Conservation (phyloP, 768 basidiomycete genomes). For the Termitomyces sp. region DNA sequence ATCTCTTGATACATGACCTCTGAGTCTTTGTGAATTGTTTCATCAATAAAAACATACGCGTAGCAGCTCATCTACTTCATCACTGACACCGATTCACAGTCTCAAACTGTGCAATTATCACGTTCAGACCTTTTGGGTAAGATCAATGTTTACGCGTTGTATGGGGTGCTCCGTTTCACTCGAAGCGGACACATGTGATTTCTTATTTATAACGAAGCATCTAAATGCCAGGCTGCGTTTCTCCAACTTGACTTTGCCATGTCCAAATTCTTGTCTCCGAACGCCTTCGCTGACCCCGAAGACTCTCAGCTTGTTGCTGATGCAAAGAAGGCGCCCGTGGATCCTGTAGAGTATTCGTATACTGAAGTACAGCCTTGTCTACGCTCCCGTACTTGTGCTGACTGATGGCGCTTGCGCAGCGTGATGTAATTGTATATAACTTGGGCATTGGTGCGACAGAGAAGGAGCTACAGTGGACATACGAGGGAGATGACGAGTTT, state of each 20-base stretch:
- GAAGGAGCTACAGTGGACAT: constrained; percentile 88
- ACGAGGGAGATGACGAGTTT: constrained; percentile 86
- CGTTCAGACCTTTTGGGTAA: not conserved
- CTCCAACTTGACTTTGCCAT: constrained; percentile 13
- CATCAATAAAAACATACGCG: no score
- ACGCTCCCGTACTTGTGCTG: not conserved
- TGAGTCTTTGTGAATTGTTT: no score
- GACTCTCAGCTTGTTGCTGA: constrained; percentile 79
- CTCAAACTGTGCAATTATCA: no score
- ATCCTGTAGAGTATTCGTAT: constrained; percentile 63
- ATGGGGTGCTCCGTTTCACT: not conserved
- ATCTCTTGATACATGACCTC: no score
- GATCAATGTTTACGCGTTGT: not conserved
- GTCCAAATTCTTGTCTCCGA: constrained; percentile 35
- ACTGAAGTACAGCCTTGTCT: constrained; percentile 46
- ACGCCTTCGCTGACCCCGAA: constrained; percentile 66
- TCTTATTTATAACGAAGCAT: not conserved
- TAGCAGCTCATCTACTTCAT: no score
- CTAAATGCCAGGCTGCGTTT: not conserved
- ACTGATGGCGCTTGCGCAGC: constrained; percentile 22
- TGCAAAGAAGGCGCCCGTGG: constrained; percentile 60
- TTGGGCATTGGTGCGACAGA: constrained; percentile 92
- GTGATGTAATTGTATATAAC: constrained; percentile 93
- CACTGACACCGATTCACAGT: no score
- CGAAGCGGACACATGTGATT: constrained; percentile 3